Base-by-base conservation (phyloP, 108 stramenopile genomes). In the Fragilaria crotonensis region DNA sequence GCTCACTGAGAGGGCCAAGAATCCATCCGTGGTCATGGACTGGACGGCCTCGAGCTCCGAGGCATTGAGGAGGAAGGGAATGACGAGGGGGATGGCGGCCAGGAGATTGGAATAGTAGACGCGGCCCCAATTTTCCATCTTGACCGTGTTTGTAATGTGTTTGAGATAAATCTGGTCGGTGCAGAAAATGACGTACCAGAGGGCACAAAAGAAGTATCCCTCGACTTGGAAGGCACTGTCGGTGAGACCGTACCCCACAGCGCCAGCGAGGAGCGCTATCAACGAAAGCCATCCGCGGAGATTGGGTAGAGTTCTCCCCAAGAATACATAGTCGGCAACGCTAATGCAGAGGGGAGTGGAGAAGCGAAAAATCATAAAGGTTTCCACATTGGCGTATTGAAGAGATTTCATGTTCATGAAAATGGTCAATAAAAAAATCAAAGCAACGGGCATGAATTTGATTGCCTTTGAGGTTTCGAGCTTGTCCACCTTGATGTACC, bases 301-400 rank as follows among this genome's bases (percentile, higher is more conserved):
- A 2, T 75, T 81, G 2, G 96, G 96, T 75, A 81, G 84, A 57
- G 90, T 87, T 29, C 85, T 57, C 17, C 92, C 96, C 32, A 96
- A 55, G 61, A 85, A 89, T 20, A 80, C 19, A 21, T 69, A 85
- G 64, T 94, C 93, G 44, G 82, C 48, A 45, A 95, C 55, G 31
- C 84, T 78, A 17, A 96, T 89, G 19, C 89, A 26, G 3, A 90
- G 63, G 0, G 96, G 96, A 30, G 90, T 61, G 33, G 83, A 58
- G 2, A 93, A 84, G 4, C 93, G 77, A 56, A 95, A 92, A 17
- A 93, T 87, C 57, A 97, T 94, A 33, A 97, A 78, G 0, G 96
- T 97, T 54, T 97, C 96, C 19, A 97, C 96, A 63, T 94, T 95
- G 29, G 90, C 78, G 20, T 68, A 27, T n/a, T 60, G 66, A 21